These are phyloP conservation scores for Aspergillus sergii DNA, from an alignment of 2,329 filamentous ascomycete species.

Conservation along the genomic window DNA sequence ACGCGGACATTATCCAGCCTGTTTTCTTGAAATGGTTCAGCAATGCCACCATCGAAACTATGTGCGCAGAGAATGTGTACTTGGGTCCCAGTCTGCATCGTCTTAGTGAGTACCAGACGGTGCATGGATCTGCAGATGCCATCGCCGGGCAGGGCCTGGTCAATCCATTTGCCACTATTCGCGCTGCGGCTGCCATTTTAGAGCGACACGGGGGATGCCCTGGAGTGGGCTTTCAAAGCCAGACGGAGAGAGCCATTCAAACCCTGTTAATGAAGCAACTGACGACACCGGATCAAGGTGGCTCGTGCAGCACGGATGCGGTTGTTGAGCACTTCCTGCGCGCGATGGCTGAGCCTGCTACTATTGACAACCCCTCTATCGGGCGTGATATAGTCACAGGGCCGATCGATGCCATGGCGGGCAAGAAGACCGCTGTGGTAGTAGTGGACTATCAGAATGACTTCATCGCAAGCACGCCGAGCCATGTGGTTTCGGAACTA, in stretches of 20 bases:
- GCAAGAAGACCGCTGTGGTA: not conserved
- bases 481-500: not conserved
- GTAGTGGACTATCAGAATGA: not conserved
- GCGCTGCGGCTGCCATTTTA: not conserved
- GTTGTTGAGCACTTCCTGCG: not conserved
- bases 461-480: not conserved
- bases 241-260: not conserved
- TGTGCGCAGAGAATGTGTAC: not conserved
- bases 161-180: not conserved
- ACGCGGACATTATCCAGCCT: not conserved
- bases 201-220: not conserved
- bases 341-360: not conserved
- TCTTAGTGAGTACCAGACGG: not conserved
- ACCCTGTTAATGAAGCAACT: not conserved
- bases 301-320: not conserved
- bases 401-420: not conserved
- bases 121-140: not conserved
- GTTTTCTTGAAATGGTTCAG: not conserved
- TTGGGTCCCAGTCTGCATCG: not conserved
- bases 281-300: not conserved
- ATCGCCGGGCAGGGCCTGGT: not conserved
- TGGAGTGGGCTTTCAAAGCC: not conserved
- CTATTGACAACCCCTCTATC: no score
- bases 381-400: no score
- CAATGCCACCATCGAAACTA: not conserved